Percentiles rank a stretch among this genome's conserved stretches.
Conservation (phyloP, 352 stramenopile species). For the Globisporangium spiculum region DNA sequence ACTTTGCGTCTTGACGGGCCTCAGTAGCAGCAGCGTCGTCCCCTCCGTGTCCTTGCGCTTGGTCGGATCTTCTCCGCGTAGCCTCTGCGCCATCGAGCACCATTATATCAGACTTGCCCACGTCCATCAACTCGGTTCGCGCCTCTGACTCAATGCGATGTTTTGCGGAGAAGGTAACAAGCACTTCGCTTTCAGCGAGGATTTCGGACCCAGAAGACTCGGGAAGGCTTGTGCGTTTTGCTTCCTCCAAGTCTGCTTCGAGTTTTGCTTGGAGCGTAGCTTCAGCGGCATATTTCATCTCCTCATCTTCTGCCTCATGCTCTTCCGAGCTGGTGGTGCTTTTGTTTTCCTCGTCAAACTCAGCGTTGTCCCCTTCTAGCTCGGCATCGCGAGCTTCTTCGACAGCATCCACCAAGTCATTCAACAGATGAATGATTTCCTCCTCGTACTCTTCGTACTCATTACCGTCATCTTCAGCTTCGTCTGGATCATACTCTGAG, state of each 20-base stretch:
- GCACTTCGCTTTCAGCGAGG: conserved; percentile 9
- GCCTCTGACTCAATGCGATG: conserved; percentile 20
- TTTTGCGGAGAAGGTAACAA: background rate
- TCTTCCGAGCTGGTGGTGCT: background rate
- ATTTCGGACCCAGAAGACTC: background rate
- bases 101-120: conserved; percentile 27
- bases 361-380: background rate
- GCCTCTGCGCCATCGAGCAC: background rate
- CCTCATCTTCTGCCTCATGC: conserved; percentile 11
- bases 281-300: conserved; percentile 4
- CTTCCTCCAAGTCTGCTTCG: conserved; percentile 5
- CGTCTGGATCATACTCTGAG: conserved; percentile 12
- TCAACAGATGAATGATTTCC: conserved; percentile 28
- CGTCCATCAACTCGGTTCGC: conserved; percentile 26
- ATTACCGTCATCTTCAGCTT: conserved; percentile 5
- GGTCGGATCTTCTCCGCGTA: background rate
- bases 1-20: conserved; percentile 15
- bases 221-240: conserved; percentile 1
- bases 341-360: conserved; percentile 21
- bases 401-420: conserved; percentile 22
- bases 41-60: conserved; percentile 10
- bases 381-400: conserved; percentile 3
- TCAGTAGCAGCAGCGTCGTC: background rate
- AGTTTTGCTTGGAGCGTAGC: background rate
- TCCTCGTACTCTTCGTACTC: conserved; percentile 14